These are phyloP conservation scores for Penicillium riverlandense DNA, from an alignment of 495 filamentous ascomycete genomes.

Conservation along the genomic window DNA sequence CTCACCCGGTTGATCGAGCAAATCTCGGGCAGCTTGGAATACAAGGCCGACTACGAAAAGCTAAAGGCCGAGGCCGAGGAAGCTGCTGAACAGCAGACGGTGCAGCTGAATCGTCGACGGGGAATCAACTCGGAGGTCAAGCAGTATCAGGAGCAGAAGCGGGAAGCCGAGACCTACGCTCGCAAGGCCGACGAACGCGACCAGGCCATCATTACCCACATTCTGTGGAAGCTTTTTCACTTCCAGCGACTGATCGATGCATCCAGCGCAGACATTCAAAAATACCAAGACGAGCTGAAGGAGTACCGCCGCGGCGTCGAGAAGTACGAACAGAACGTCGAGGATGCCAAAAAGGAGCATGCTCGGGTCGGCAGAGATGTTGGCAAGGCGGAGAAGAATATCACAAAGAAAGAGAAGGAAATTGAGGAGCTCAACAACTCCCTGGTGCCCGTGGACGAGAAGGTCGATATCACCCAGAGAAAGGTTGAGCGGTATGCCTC, in stretches of 20 bases:
- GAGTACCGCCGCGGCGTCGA: constrained; percentile 85
- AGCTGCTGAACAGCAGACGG: constrained; percentile 78
- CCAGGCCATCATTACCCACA: constrained; percentile 87
- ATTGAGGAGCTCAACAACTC: constrained; percentile 80
- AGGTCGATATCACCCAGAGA: constrained; percentile 71
- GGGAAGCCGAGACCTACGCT: constrained; percentile 87
- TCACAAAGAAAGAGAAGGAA: constrained; percentile 80
- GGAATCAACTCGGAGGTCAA: constrained; percentile 98
- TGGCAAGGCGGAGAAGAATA: constrained; percentile 69
- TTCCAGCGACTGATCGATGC: constrained; percentile 90
- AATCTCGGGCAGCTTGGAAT: constrained; percentile 92
- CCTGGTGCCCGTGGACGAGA: constrained; percentile 85
- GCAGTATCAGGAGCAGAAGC: constrained; percentile 95
- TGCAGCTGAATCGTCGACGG: constrained; percentile 78
- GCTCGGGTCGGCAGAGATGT: constrained; percentile 73
- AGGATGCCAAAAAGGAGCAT: constrained; percentile 82
- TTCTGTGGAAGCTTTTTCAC: constrained; percentile 94
- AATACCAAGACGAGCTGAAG: constrained; percentile 92
- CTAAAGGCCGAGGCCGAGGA: constrained; percentile 79
- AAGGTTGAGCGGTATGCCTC: constrained; percentile 60
- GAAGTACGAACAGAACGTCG: constrained; percentile 72
- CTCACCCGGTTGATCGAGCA: constrained; percentile 95
- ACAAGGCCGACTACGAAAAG: constrained; percentile 90
- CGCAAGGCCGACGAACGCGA: constrained; percentile 84
- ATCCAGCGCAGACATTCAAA: constrained; percentile 83